A percentile compares a stretch with the other conserved stretches of the same genome.
Evolutionary conservation across 129 eudicot genomes (phyloP).

Genomic region (Gnaphalium uliginosum): DNA sequence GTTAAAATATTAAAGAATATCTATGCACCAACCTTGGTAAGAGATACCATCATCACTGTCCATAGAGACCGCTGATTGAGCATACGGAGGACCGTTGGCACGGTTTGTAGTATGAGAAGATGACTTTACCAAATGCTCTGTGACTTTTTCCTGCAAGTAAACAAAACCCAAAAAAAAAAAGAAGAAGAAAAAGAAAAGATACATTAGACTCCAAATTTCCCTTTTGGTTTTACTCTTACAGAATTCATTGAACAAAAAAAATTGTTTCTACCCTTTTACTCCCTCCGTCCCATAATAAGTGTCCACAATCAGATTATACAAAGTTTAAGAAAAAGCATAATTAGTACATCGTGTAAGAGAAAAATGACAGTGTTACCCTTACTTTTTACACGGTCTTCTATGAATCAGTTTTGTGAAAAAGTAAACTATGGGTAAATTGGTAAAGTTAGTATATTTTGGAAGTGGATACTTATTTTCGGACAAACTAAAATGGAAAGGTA

Average conservation of each 20-base stretch:
- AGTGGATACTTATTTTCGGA: too few species aligned
- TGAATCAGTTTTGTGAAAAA: too few species aligned
- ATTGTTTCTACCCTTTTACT: background rate
- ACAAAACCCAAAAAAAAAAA: too few species aligned
- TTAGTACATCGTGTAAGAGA: too few species aligned
- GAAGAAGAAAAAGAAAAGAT: background rate
- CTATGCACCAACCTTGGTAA: slow-evolving; percentile 55
- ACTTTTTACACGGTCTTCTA: too few species aligned
- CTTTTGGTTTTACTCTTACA: background rate
- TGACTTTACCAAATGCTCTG: slow-evolving; percentile 69
- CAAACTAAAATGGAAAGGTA: too few species aligned
- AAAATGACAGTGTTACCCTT: too few species aligned
- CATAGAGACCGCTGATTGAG: slow-evolving; percentile 64
- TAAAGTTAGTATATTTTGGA: too few species aligned
- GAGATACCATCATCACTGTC: slow-evolving; percentile 91
- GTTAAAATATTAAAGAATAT: background rate
- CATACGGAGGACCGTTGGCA: slow-evolving; percentile 73
- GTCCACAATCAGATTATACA: too few species aligned
- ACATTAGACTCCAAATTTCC: background rate
- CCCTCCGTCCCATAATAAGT: too few species aligned
- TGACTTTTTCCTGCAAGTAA: slow-evolving; percentile 70
- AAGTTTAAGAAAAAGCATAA: too few species aligned
- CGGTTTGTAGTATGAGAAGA: slow-evolving; percentile 73
- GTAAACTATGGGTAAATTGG: too few species aligned
- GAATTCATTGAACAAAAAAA: background rate